phyloP scores from a whole-genome alignment of 306 rosid genomes.

The Cercis canadensis region DNA sequence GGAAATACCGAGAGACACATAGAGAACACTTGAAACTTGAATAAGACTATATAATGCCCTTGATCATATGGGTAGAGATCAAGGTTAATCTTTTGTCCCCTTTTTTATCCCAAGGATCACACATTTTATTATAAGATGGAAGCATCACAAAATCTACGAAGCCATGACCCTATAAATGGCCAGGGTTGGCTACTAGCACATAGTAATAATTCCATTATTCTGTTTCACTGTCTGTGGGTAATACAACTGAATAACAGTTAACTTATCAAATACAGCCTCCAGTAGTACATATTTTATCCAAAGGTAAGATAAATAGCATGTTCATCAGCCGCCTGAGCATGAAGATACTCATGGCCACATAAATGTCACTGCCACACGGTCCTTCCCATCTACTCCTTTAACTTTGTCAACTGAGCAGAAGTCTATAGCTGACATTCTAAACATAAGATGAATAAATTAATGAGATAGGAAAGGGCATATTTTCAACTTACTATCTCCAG shows the following conservation, averaged over 20 bases:
- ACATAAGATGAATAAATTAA: constrained; percentile 42
- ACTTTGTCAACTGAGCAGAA: constrained; percentile 96
- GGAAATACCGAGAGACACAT: too few relatives aligned
- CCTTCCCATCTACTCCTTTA: constrained; percentile 90
- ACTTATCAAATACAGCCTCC: constrained; percentile 17
- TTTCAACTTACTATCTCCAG: too few relatives aligned
- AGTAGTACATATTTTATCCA: not conserved
- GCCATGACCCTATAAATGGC: constrained; percentile 20
- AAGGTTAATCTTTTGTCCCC: too few relatives aligned
- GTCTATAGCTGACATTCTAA: constrained; percentile 94
- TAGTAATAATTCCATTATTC: constrained; percentile 8
- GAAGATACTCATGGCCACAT: constrained; percentile 46
- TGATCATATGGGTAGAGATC: too few relatives aligned
- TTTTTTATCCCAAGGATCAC: too few relatives aligned
- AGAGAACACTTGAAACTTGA: too few relatives aligned
- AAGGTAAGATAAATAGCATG: constrained; percentile 11
- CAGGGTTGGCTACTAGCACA: constrained; percentile 8
- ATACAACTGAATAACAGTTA: not conserved
- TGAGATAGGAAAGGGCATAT: not conserved
- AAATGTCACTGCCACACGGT: constrained; percentile 79
- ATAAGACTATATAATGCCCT: too few relatives aligned
- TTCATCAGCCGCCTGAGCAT: constrained; percentile 4
- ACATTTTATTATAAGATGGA: not conserved
- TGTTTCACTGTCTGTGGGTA: not conserved
- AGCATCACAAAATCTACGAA: constrained; percentile 25